Conservation (phyloP, 768 basidiomycete species). For the Dacryopinax primogenitus region DNA sequence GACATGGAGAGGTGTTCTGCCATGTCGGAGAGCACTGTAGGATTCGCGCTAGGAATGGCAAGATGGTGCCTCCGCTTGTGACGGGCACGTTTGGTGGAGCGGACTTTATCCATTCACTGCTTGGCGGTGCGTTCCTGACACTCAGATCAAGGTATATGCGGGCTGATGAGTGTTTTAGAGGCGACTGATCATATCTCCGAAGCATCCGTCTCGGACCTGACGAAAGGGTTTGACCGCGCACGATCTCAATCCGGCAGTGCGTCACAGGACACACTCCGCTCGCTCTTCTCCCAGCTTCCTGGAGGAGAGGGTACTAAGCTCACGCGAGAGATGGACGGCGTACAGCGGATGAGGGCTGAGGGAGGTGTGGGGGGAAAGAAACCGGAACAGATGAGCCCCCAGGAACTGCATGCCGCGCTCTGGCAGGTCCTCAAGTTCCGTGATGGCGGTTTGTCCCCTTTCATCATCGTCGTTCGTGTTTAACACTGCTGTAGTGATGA, state of each 20-base stretch:
- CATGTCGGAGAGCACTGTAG: conserved; percentile 62
- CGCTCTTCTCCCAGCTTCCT: conserved; percentile 49
- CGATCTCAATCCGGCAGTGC: conserved; percentile 37
- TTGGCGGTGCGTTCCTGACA: background rate
- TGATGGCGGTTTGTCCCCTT: conserved; percentile 46
- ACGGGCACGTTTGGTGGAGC: conserved; percentile 65
- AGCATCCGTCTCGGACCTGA: conserved; percentile 80
- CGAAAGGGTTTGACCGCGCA: conserved; percentile 60
- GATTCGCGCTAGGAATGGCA: background rate
- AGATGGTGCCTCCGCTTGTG: conserved; percentile 35
- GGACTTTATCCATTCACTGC: conserved; percentile 58
- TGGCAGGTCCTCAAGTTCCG: conserved; percentile 82
- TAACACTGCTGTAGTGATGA: background rate
- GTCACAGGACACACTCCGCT: conserved; percentile 42
- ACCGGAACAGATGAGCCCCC: conserved; percentile 74
- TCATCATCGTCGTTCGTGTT: background rate
- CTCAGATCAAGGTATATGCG: background rate
- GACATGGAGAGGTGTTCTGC: conserved; percentile 61
- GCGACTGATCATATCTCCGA: conserved; percentile 25
- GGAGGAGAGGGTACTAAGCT: conserved; percentile 49
- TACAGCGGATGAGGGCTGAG: conserved; percentile 54
- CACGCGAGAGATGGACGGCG: conserved; percentile 58
- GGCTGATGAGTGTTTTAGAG: background rate
- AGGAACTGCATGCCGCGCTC: conserved; percentile 68
- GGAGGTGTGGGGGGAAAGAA: conserved; percentile 48